Base-by-base conservation (phyloP, 2,329 filamentous ascomycete genomes). In the Ophiostoma novo-ulmi region DNA sequence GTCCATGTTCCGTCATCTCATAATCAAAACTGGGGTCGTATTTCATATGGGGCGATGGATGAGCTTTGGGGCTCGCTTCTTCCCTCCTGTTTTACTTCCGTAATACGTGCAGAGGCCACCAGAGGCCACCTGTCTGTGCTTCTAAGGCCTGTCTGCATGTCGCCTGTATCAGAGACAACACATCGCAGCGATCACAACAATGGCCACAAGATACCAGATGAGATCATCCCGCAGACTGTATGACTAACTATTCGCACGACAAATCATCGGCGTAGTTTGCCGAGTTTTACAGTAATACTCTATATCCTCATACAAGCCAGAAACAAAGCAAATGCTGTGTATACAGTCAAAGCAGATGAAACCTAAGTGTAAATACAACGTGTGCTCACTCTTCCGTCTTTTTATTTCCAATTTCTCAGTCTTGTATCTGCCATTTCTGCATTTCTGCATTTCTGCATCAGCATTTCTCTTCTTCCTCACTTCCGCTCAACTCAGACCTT, bases 351-450 rank as follows among this genome's bases (percentile, higher is more conserved):
- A 48, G 7, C 17, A 70, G 41, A 65, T 41, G 38, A 20, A 61
- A 5, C 36, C 39, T 22, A 52, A 67, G 69, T 68, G 48, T 31
- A 70, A 52, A 70, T 55, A 64, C 39, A 58, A 64, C 52, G 36
- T 26, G n/a, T 35, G 11, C n/a, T 13, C 39, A 14, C 39, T 17
- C n/a, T 22, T 48, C n/a, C 22, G 14, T n/a, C 4, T 48, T 35
- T 55, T 67, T 58, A n/a, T 41, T 26, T 17, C n/a, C 11, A 26
- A n/a, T 26, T 38, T 38, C 31, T 22, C 10, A 8, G 52, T 11
- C 48, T 7, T 58, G 52, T 31, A 17, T 26, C 22, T 22, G 44
- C 11, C 52, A 58, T 11, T 14, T n/a, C n/a, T n/a, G n/a, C n/a
- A n/a, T n/a, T 11, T 20, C 48, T 31, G n/a, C 11, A 22, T 22